Conservation (phyloP, 2,329 filamentous ascomycete genomes). For the Nakataea oryzae region DNA sequence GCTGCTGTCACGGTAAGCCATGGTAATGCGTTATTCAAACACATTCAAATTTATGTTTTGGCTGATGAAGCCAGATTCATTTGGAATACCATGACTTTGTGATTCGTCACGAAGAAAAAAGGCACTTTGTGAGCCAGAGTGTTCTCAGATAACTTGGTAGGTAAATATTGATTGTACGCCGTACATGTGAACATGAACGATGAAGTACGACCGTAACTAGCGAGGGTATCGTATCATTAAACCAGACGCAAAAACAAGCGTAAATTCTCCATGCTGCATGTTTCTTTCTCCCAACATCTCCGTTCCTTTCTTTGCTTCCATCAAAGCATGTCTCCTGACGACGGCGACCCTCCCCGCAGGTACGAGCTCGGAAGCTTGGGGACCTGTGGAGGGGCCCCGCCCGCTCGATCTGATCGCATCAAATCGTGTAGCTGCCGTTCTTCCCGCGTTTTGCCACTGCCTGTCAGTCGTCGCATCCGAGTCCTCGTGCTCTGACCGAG, state of each 20-base stretch:
- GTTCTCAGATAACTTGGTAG: no score
- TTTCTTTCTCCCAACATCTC: background rate
- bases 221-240: background rate
- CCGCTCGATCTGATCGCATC: background rate
- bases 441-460: conserved; percentile 32
- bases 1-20: no score
- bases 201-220: background rate
- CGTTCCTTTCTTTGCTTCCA: background rate
- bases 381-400: conserved; percentile 7
- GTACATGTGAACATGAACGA: background rate
- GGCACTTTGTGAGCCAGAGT: no score
- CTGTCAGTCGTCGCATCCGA: conserved; percentile 52
- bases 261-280: background rate
- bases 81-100: no score
- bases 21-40: no score
- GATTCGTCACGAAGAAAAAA: no score
- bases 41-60: no score
- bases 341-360: conserved; percentile 9
- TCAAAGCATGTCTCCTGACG: conserved; percentile 11
- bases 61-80: no score
- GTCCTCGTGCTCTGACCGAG: conserved; percentile 45
- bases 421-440: conserved; percentile 10
- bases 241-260: background rate
- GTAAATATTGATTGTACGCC: background rate
- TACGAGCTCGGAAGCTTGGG: conserved; percentile 16